These are phyloP conservation scores for Penicillium decumbens DNA, from an alignment of 2,329 filamentous ascomycete genomes.

Conservation along the genomic window DNA sequence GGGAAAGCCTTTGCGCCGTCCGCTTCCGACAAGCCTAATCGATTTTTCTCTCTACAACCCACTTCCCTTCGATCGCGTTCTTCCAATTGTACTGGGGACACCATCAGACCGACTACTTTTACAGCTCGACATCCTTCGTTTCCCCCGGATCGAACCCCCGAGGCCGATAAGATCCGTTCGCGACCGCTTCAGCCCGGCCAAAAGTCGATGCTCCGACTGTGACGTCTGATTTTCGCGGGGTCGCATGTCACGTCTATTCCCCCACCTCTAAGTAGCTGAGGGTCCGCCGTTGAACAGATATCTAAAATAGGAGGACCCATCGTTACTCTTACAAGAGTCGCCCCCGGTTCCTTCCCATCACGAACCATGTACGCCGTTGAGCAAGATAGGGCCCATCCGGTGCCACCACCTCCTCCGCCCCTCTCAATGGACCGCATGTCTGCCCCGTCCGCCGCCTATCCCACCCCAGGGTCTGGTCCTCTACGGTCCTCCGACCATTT, in stretches of 20 bases:
- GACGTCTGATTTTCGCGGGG: slow-evolving; percentile 24
- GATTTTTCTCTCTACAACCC: slow-evolving; percentile 4
- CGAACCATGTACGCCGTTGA: slow-evolving; percentile 39
- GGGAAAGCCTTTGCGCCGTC: slow-evolving; percentile 6
- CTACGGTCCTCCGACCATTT: slow-evolving; percentile 34
- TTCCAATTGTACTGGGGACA: neutral
- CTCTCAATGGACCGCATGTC: slow-evolving; percentile 42
- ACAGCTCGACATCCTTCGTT: neutral
- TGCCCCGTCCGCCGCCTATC: slow-evolving; percentile 33
- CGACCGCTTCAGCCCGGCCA: slow-evolving; percentile 12
- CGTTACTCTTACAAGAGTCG: slow-evolving; percentile 10
- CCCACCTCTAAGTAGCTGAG: slow-evolving; percentile 5
- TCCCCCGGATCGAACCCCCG: slow-evolving; percentile 8
- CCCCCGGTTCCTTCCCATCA: slow-evolving; percentile 24
- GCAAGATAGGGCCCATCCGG: slow-evolving; percentile 34
- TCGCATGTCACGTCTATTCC: slow-evolving; percentile 22
- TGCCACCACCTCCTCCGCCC: slow-evolving; percentile 34
- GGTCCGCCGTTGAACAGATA: slow-evolving; percentile 5
- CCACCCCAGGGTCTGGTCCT: slow-evolving; percentile 33
- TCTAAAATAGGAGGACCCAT: slow-evolving; percentile 7
- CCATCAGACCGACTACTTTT: neutral
- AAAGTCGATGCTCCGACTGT: slow-evolving; percentile 29
- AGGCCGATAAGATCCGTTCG: slow-evolving; percentile 5
- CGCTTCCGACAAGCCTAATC: neutral
- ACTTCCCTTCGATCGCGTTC: slow-evolving; percentile 2